Percentiles rank a stretch among this genome's conserved stretches.
phyloP scores from a whole-genome alignment of 73 alveolate species.

The Urostyla sp. region DNA sequence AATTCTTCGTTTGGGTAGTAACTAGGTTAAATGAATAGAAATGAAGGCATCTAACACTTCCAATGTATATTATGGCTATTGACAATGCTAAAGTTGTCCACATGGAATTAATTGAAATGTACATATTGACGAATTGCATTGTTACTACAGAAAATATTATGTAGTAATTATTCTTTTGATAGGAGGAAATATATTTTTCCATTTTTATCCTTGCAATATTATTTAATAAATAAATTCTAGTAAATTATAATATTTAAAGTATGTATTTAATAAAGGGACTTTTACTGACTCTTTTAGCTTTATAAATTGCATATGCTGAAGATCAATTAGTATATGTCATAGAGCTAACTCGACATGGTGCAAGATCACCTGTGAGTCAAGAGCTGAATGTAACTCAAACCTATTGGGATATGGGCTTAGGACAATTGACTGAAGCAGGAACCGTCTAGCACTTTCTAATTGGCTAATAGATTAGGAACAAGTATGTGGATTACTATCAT shows the following conservation, averaged over 20 bases:
- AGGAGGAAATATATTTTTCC: no score
- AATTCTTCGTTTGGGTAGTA: no score
- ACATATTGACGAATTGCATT: no score
- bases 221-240: no score
- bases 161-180: no score
- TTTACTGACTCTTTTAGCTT: no score
- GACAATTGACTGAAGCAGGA: constrained; percentile 6
- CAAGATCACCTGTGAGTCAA: constrained; percentile 20
- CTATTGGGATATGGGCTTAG: constrained; percentile 3
- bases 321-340: not conserved
- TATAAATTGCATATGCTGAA: not conserved
- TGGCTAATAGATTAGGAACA: not conserved
- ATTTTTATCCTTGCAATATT: no score
- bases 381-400: not conserved
- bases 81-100: no score
- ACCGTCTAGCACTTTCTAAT: not conserved
- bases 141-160: no score
- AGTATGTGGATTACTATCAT: not conserved
- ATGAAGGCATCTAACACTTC: constrained; percentile 17
- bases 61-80: constrained; percentile 16
- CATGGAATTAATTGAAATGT: no score
- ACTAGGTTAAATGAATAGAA: constrained; percentile 5
- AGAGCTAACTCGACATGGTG: constrained; percentile 13
- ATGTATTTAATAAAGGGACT: no score
- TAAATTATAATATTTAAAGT: no score